Base-by-base conservation (phyloP, 2,329 filamentous ascomycete species). In the Phaeosphaeriaceae sp. region DNA sequence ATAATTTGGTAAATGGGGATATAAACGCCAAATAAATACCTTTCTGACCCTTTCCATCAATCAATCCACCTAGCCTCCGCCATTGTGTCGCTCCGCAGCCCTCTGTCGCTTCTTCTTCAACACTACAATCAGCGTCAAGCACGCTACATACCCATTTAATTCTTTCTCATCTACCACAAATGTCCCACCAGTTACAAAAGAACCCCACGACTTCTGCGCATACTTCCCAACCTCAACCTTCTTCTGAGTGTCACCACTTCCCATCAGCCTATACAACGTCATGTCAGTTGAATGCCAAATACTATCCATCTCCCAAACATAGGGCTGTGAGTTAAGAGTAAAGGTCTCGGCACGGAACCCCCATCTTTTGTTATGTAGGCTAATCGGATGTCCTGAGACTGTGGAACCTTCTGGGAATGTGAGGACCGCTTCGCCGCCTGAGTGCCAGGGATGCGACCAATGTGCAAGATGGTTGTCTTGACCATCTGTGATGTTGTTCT, bases 81-180 rank as follows among this genome's bases (percentile, higher is more conserved):
- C 46, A 38, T 17, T 16, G 33, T 26, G 23, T 5, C 18, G 16
- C 36, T 40, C 47, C 20, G 41, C 40, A 17, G 53, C 62, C 40
- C 61, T 55, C 52, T 65, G 63, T 42, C 63, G 50, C 54, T 62
- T 67, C 63, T 63, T 66, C 54, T 63, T 67, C 40, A 67, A 40
- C 34, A 66, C 54, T 7, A 62, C 64, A 21, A 54, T 39, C 6
- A 61, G 42, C 20, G 58, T 66, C 51, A 63, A 50, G 46, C 60
- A 60, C 23, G 58, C 61, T 6, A 67, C 49, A 26, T 60, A 32
- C 4, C 55, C 58, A 52, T 62, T 54, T 16, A 64, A 6, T 41
- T 64, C 52, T 7, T 34, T 46, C 38, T 52, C 57, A 53, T 66
- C 58, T 7, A 68, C 50, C 1, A 65, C 60, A 17, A 62, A 46